These are phyloP conservation scores for Aureobasidium sp. DNA, from an alignment of 2,329 filamentous ascomycete species.

Conservation along the genomic window DNA sequence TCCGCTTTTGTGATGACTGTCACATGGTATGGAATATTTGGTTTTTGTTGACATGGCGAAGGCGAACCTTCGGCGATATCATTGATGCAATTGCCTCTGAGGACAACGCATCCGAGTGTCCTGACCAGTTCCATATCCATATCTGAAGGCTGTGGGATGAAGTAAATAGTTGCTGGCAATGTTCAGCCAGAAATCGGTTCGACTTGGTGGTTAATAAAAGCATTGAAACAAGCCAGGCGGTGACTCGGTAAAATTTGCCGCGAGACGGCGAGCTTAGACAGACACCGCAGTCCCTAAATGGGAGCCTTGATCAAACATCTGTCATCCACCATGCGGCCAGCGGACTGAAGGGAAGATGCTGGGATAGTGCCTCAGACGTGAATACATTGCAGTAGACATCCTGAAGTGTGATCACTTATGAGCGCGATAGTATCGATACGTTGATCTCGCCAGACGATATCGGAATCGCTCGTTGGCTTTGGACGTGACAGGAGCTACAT, in stretches of 20 bases:
- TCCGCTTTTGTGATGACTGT: slow-evolving; percentile 5
- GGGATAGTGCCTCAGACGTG: not conserved
- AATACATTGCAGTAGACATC: not conserved
- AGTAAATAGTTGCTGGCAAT: not conserved
- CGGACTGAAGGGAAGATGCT: not conserved
- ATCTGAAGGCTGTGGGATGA: too few relatives aligned
- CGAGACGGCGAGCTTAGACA: not conserved
- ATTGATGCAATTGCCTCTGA: not conserved
- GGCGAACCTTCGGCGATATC: not conserved
- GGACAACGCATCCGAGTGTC: not conserved
- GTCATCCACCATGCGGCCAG: too few relatives aligned
- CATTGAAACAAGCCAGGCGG: not conserved
- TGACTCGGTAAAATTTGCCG: not conserved
- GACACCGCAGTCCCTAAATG: not conserved
- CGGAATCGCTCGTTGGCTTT: not conserved
- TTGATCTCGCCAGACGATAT: not conserved
- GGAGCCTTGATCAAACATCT: not conserved
- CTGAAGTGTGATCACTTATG: not conserved
- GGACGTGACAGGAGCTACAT: not conserved
- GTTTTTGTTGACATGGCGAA: not conserved
- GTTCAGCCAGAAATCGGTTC: not conserved
- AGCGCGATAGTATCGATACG: not conserved
- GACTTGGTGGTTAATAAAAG: not conserved
- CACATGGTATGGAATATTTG: not conserved
- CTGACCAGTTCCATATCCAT: not conserved